Evolutionary conservation across 164 flowering plant species (phyloP).

Genomic region (Vitis labrusca): DNA sequence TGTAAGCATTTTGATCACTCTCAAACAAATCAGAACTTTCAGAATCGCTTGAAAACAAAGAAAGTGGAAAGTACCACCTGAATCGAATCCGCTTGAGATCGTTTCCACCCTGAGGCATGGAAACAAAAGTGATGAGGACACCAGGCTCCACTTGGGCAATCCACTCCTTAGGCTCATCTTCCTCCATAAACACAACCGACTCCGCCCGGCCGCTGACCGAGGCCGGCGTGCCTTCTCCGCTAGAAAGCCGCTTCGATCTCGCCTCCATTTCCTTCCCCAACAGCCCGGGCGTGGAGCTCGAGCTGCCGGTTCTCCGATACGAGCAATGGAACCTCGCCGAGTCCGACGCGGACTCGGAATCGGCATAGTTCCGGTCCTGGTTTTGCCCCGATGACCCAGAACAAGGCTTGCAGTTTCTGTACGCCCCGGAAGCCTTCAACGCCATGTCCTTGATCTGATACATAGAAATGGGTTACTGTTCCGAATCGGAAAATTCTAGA

Average conservation of each 20-base stretch:
- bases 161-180: conserved; percentile 94
- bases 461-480: background rate
- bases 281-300: conserved; percentile 59
- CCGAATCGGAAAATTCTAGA: no score
- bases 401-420: conserved; percentile 87
- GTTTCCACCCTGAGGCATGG: conserved; percentile 82
- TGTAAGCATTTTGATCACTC: conserved; percentile 6
- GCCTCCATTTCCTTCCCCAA: conserved; percentile 82
- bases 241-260: conserved; percentile 64
- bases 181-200: conserved; percentile 71
- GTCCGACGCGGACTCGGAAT: conserved; percentile 62
- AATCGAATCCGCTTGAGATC: conserved; percentile 92
- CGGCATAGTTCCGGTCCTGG: conserved; percentile 41
- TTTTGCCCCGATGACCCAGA: conserved; percentile 48
- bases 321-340: conserved; percentile 63
- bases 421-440: conserved; percentile 87
- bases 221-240: conserved; percentile 83
- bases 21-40: conserved; percentile 22
- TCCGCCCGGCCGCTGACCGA: conserved; percentile 68
- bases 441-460: conserved; percentile 96
- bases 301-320: conserved; percentile 66
- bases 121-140: conserved; percentile 83
- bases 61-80: conserved; percentile 50
- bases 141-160: conserved; percentile 99
- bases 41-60: conserved; percentile 3